Percentiles rank a stretch among this genome's conserved stretches.
Conservation (phyloP, 139 green algal species). For the Micromonas commoda region DNA sequence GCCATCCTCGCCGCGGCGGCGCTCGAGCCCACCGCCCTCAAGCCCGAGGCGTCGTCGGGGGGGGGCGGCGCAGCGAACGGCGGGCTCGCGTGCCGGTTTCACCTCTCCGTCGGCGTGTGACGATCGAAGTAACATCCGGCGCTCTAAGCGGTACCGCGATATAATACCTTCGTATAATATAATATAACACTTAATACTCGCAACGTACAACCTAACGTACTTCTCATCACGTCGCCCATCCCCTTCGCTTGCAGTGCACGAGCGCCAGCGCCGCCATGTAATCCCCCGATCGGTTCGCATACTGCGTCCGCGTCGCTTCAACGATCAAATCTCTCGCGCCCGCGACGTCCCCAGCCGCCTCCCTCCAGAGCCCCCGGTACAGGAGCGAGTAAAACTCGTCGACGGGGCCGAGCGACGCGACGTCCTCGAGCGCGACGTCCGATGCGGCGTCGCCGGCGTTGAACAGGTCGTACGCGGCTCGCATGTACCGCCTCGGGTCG, state of each 20-base stretch:
- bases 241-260: constrained; percentile 46
- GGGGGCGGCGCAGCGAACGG: too few relatives aligned
- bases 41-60: neutral
- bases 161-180: neutral
- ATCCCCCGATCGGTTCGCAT: constrained; percentile 55
- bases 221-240: neutral
- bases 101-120: too few relatives aligned
- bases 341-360: constrained; percentile 45
- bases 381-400: constrained; percentile 69
- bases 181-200: neutral
- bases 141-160: too few relatives aligned
- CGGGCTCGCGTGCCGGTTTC: too few relatives aligned
- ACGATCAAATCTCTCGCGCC: constrained; percentile 44
- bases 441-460: constrained; percentile 15
- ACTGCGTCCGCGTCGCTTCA: constrained; percentile 47
- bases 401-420: constrained; percentile 20
- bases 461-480: constrained; percentile 48
- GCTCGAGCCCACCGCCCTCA: neutral
- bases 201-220: too few relatives aligned
- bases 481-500: constrained; percentile 71
- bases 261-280: constrained; percentile 64
- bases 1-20: neutral
- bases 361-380: constrained; percentile 71
- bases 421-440: constrained; percentile 50
- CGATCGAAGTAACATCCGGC: too few relatives aligned